A percentile compares a stretch with the other conserved stretches of the same genome.
Evolutionary conservation across 2,329 filamentous ascomycete species (phyloP).

Genomic region (Penicillium digitatum): DNA sequence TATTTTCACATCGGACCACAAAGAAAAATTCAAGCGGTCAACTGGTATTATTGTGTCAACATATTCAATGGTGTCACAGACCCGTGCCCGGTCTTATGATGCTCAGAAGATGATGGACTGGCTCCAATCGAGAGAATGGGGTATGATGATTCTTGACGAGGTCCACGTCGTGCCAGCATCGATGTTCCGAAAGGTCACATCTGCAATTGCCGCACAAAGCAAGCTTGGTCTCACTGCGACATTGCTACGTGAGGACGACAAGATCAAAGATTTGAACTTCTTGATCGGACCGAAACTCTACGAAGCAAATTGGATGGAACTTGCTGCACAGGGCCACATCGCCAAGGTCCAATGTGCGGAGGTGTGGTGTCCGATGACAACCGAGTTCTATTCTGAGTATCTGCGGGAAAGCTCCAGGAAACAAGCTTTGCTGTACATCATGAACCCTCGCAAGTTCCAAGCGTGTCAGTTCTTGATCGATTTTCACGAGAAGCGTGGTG

Average conservation of each 20-base stretch:
- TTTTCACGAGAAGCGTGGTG: conserved; percentile 88
- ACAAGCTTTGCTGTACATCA: conserved; percentile 74
- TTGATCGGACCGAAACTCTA: conserved; percentile 96
- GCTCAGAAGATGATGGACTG: conserved; percentile 98
- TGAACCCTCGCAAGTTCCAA: conserved; percentile 97
- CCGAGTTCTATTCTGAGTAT: conserved; percentile 96
- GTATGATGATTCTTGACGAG: conserved; percentile 93
- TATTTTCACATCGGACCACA: conserved; percentile 91
- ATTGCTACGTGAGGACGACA: conserved; percentile 91
- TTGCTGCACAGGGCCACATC: conserved; percentile 94
- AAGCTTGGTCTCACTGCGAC: conserved; percentile 95
- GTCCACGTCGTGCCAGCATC: conserved; percentile 96
- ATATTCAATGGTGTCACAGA: conserved; percentile 98
- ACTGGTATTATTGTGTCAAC: conserved; percentile 97
- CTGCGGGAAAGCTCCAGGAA: conserved; percentile 66
- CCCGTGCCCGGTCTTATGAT: conserved; percentile 80
- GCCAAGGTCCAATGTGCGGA: conserved; percentile 96
- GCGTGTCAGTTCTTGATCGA: conserved; percentile 97
- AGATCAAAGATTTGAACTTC: conserved; percentile 96
- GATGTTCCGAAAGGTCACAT: conserved; percentile 92
- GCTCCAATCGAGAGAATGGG: conserved; percentile 85
- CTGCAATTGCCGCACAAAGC: conserved; percentile 87
- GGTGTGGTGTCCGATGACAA: conserved; percentile 99
- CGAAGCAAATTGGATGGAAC: conserved; percentile 98
- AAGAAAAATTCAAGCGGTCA: conserved; percentile 77